Evolutionary conservation across 2,329 filamentous ascomycete species (phyloP).

Genomic region (Claviceps quebecensis): DNA sequence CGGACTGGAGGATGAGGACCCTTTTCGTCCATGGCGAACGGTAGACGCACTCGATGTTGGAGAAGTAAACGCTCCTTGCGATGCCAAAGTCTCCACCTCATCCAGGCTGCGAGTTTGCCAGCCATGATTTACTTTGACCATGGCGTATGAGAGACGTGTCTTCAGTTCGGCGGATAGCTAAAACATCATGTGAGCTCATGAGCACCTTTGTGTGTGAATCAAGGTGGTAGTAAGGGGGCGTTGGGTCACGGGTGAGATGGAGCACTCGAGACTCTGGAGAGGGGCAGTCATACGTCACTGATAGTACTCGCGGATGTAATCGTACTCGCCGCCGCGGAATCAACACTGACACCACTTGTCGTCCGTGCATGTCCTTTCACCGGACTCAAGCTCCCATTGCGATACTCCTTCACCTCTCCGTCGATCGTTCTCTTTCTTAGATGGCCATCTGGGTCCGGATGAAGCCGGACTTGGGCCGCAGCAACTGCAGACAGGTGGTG

Average conservation of each 20-base stretch:
- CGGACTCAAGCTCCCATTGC: constrained; percentile 29
- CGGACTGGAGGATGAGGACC: constrained; percentile 21
- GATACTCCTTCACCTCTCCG: constrained; percentile 51
- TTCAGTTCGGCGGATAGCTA: constrained; percentile 67
- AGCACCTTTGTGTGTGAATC: too few species aligned
- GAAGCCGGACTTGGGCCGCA: constrained; percentile 36
- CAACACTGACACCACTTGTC: constrained; percentile 50
- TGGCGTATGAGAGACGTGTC: constrained; percentile 78
- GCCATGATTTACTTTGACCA: constrained; percentile 82
- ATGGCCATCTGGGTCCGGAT: constrained; percentile 18
- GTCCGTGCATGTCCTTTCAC: constrained; percentile 52
- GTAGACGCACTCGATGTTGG: constrained; percentile 46
- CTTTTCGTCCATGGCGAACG: constrained; percentile 25
- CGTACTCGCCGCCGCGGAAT: constrained; percentile 47
- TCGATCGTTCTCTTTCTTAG: constrained; percentile 64
- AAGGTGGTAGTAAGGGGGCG: too few species aligned
- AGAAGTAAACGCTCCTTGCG: constrained; percentile 42
- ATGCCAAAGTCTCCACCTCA: constrained; percentile 62
- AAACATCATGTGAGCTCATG: too few species aligned
- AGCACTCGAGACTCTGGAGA: background rate
- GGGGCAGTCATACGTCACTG: constrained; percentile 50
- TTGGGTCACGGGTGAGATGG: too few species aligned
- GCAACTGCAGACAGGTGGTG: constrained; percentile 45
- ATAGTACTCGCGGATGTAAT: constrained; percentile 25
- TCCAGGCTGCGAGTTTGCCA: constrained; percentile 70